phyloP scores from a whole-genome alignment of 2,329 filamentous ascomycete genomes.

The Didymella lethalis region DNA sequence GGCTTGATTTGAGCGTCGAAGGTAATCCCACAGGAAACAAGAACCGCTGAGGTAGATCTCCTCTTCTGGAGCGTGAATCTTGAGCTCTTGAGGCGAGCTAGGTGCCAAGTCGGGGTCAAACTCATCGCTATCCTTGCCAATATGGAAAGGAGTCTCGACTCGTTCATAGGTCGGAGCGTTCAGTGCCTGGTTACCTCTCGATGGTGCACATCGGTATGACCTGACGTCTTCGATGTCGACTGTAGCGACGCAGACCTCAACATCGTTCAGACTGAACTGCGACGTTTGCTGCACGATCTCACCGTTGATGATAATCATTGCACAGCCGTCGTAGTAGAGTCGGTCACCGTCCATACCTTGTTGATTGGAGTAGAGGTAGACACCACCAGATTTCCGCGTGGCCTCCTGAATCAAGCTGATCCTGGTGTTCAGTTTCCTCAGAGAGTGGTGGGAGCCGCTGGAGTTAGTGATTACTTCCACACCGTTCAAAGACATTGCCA shows the following conservation, averaged over 20 bases:
- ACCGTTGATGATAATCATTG: conserved; percentile 70
- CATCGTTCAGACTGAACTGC: conserved; percentile 67
- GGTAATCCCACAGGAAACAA: conserved; percentile 72
- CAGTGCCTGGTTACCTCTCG: conserved; percentile 66
- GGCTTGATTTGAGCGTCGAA: conserved; percentile 60
- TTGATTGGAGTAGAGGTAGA: conserved; percentile 71
- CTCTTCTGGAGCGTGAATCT: conserved; percentile 70
- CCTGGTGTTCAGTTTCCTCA: conserved; percentile 71
- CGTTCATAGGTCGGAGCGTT: conserved; percentile 57
- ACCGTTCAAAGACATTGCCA: conserved; percentile 70
- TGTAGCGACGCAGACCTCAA: conserved; percentile 63
- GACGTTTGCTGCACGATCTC: conserved; percentile 70
- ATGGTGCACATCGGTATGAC: conserved; percentile 64
- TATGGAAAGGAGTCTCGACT: conserved; percentile 55
- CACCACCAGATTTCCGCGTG: conserved; percentile 67
- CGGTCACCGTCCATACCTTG: conserved; percentile 57
- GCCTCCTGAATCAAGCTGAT: conserved; percentile 72
- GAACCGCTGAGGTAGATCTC: conserved; percentile 69
- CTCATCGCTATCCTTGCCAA: conserved; percentile 54
- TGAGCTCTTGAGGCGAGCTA: conserved; percentile 56
- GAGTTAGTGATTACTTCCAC: conserved; percentile 75
- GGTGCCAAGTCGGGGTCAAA: conserved; percentile 57
- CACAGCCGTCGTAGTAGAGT: conserved; percentile 58
- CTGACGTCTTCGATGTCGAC: conserved; percentile 74
- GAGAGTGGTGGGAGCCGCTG: conserved; percentile 71